Percentiles rank a stretch among this genome's conserved stretches.
Evolutionary conservation across 257 asterid genomes (phyloP).

Genomic region (Echium plantagineum): DNA sequence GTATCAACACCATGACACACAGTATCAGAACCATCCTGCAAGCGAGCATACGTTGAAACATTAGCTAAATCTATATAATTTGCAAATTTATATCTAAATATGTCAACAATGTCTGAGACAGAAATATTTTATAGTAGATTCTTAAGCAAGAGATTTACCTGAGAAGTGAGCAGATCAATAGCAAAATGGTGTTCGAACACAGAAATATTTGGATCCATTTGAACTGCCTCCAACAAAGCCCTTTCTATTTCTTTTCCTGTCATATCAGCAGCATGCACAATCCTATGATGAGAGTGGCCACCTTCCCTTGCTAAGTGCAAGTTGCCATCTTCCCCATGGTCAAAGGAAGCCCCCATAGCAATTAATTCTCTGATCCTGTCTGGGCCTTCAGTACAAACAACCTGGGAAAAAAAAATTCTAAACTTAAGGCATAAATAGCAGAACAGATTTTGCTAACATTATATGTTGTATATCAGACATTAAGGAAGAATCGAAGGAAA

Average conservation of each 20-base stretch:
- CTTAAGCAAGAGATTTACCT: conserved; percentile 31
- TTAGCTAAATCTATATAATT: not conserved
- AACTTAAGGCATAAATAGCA: conserved; percentile 8
- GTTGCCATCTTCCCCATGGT: conserved; percentile 98
- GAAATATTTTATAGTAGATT: not conserved
- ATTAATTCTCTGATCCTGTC: conserved; percentile 88
- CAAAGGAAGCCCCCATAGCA: conserved; percentile 99
- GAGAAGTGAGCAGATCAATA: conserved; percentile 78
- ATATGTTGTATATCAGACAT: not conserved
- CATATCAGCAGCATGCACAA: conserved; percentile 99
- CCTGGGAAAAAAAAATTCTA: conserved; percentile 35
- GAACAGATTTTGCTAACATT: not conserved
- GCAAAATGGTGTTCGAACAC: conserved; percentile 95
- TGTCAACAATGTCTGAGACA: not conserved
- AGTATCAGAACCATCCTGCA: conserved; percentile 74
- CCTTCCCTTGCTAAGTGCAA: conserved; percentile 97
- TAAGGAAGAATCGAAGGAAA: not conserved
- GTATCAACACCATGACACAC: conserved; percentile 86
- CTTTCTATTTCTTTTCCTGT: conserved; percentile 96
- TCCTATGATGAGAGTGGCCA: conserved; percentile 93
- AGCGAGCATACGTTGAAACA: conserved; percentile 15
- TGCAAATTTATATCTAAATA: not conserved
- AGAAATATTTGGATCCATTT: conserved; percentile 66
- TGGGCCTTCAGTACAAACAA: conserved; percentile 98
- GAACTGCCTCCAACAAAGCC: conserved; percentile 80